Evolutionary conservation across 2,329 filamentous ascomycete species (phyloP).

Genomic region (Clonostachys byssicola): DNA sequence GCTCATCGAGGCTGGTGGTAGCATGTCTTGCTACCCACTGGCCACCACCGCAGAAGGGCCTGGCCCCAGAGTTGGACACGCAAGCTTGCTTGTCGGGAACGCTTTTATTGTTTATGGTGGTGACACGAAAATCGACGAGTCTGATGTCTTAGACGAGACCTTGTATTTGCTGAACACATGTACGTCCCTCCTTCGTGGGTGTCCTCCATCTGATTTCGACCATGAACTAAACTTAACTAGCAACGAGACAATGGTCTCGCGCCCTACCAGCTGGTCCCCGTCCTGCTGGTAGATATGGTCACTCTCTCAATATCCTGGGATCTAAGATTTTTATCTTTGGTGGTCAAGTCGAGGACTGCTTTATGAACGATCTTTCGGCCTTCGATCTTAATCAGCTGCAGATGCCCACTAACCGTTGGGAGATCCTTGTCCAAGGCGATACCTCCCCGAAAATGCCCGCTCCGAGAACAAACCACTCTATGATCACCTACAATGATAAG

Average conservation of each 20-base stretch:
- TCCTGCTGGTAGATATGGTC: slow-evolving; percentile 88
- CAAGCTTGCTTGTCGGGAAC: slow-evolving; percentile 92
- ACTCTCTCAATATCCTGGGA: slow-evolving; percentile 92
- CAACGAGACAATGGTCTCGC: slow-evolving; percentile 96
- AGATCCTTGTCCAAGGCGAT: slow-evolving; percentile 71
- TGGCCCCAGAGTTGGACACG: slow-evolving; percentile 89
- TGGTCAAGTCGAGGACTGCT: slow-evolving; percentile 93
- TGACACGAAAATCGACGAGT: slow-evolving; percentile 95
- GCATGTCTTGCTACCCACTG: slow-evolving; percentile 86
- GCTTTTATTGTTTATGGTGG: slow-evolving; percentile 98
- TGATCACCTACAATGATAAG: slow-evolving; percentile 89
- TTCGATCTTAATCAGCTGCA: slow-evolving; percentile 96
- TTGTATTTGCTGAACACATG: slow-evolving; percentile 96
- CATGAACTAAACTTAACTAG: slow-evolving; percentile 36
- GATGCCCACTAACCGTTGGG: slow-evolving; percentile 88
- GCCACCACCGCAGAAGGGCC: slow-evolving; percentile 91
- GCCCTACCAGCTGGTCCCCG: slow-evolving; percentile 82
- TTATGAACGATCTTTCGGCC: slow-evolving; percentile 94
- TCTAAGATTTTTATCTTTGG: slow-evolving; percentile 98
- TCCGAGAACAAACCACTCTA: slow-evolving; percentile 88
- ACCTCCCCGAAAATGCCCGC: slow-evolving; percentile 63
- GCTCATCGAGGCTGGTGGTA: slow-evolving; percentile 91
- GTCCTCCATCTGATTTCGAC: slow-evolving; percentile 1
- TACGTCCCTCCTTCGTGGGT: slow-evolving; percentile 42
- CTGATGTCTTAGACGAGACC: slow-evolving; percentile 88